Conservation (phyloP, 2,329 filamentous ascomycete genomes). For the Leptoxyphium fumago region DNA sequence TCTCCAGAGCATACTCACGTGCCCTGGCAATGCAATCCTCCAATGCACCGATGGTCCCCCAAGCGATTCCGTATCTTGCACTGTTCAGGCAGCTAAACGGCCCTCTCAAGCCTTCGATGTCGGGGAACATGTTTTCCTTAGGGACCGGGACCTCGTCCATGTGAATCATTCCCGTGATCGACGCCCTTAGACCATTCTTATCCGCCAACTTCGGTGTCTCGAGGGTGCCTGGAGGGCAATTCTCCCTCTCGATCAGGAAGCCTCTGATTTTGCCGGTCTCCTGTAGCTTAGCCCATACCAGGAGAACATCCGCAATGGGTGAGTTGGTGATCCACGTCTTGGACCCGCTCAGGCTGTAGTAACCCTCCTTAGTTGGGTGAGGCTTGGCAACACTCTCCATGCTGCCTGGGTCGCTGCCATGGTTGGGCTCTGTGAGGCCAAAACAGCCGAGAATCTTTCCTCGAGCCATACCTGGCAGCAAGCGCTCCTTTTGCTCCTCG, state of each 20-base stretch:
- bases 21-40: constrained; percentile 80
- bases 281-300: constrained; percentile 88
- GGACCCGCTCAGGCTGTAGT: constrained; percentile 61
- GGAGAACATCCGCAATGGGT: constrained; percentile 68
- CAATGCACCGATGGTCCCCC: constrained; percentile 83
- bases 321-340: constrained; percentile 98
- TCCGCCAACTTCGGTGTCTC: constrained; percentile 87
- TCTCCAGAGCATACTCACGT: constrained; percentile 74
- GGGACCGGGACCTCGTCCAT: constrained; percentile 82
- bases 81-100: constrained; percentile 93
- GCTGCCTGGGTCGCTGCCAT: constrained; percentile 78
- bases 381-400: constrained; percentile 82
- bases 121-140: constrained; percentile 83
- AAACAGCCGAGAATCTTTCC: constrained; percentile 75
- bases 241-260: constrained; percentile 73
- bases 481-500: constrained; percentile 75
- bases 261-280: constrained; percentile 88
- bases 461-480: constrained; percentile 66
- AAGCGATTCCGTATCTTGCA: constrained; percentile 82
- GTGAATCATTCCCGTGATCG: constrained; percentile 95
- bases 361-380: constrained; percentile 71
- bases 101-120: constrained; percentile 70
- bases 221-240: constrained; percentile 75
- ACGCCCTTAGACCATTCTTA: constrained; percentile 87
- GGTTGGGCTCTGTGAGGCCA: constrained; percentile 82